Evolutionary conservation across 805 yeast genomes (phyloP).

Genomic region (Yamadazyma endophytica): DNA sequence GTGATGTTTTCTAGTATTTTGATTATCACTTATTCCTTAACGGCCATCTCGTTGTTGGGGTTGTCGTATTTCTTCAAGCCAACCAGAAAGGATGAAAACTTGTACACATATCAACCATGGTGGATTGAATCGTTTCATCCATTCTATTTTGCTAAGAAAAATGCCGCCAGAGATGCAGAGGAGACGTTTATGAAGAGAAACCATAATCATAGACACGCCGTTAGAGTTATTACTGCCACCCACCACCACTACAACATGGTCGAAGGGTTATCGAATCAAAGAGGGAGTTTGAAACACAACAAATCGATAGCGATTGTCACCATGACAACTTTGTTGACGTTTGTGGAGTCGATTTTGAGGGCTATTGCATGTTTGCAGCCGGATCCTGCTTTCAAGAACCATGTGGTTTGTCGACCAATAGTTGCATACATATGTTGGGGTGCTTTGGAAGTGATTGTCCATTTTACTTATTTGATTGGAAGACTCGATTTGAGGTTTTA

Average conservation of each 20-base stretch:
- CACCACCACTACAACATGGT: conserved; percentile 35
- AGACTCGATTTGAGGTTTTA: conserved; percentile 76
- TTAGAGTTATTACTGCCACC: conserved; percentile 60
- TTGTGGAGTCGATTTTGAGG: conserved; percentile 51
- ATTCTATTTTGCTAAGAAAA: conserved; percentile 55
- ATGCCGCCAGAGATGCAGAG: conserved; percentile 48
- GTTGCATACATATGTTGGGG: conserved; percentile 72
- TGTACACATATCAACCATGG: conserved; percentile 68
- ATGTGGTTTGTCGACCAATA: conserved; percentile 39
- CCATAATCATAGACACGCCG: conserved; percentile 47
- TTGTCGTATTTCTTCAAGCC: conserved; percentile 55
- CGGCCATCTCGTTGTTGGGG: conserved; percentile 46
- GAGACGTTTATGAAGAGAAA: conserved; percentile 44
- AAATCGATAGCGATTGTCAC: conserved; percentile 46
- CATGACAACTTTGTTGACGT: conserved; percentile 46
- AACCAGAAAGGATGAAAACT: conserved; percentile 44
- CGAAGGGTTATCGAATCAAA: conserved; percentile 34
- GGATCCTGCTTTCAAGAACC: conserved; percentile 11
- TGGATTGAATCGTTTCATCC: conserved; percentile 68
- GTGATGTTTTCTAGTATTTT: conserved; percentile 27
- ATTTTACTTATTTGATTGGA: conserved; percentile 53
- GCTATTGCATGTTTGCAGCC: conserved; percentile 19
- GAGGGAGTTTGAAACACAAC: conserved; percentile 48
- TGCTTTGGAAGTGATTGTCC: conserved; percentile 55
- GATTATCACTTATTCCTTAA: conserved; percentile 43